Evolutionary conservation across 108 stramenopile species (phyloP), one percentile per base, ranked within the genome.

Genomic region (Craspedostauros australis): DNA sequence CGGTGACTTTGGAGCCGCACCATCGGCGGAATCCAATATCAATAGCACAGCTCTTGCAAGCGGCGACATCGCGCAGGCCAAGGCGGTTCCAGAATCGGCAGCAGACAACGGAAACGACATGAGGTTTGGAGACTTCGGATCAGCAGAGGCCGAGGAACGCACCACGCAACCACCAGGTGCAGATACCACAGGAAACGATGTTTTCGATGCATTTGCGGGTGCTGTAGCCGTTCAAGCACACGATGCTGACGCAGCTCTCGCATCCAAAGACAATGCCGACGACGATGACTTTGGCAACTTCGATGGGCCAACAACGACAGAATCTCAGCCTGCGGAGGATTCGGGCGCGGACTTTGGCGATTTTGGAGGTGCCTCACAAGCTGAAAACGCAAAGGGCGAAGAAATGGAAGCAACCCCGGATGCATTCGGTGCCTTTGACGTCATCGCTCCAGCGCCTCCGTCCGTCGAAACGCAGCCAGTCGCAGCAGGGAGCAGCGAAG

Each of bases 281-380:
- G 37, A 29, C 22, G 62, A 54, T 25, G 62, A 54, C 19, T 64
- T 64, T 64, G 62, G 34, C 1, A 54, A 45, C 40, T 52, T 45
- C 36, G 52, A 39, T 40, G 27, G 4, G 4, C 21, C 39, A 5
- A 39, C 4, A 20, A 15, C 34, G n/a, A 27, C n/a, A n/a, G 1
- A 27, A 15, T 27, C 15, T 39, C 22, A 11, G 23, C n/a, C 8
- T 9, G 21, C 19, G 5, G 14, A 4, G 12, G 31, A 18, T 16
- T 31, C 9, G 5, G 16, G n/a, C 5, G 43, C 42, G 4, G 41
- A 45, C 40, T 29, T 27, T 27, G 41, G 23, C 7, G 26, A 20
- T 21, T 24, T 45, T 56, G 57, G 38, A 22, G 26, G n/a, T 6
- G 28, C 14, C 28, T 28, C 36, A 28, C 9, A 14, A 9, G 15